Evolutionary conservation across 1,139 yeast genomes (phyloP).

Genomic region (Sporopachydermia cereana): DNA sequence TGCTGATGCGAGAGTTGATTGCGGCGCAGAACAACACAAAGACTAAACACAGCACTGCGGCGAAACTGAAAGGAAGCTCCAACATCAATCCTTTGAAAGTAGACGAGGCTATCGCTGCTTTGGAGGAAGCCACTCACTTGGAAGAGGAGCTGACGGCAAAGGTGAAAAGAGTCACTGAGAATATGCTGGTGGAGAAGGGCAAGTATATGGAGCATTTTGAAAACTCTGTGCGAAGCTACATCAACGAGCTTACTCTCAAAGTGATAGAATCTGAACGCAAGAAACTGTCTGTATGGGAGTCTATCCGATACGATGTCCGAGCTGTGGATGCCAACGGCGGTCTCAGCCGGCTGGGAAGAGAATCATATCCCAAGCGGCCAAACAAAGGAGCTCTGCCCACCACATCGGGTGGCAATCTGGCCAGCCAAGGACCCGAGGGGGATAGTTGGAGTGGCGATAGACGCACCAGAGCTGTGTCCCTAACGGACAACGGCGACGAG

Average conservation of each 20-base stretch:
- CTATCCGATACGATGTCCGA: constrained; percentile 60
- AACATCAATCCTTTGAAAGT: constrained; percentile 79
- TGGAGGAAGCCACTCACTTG: constrained; percentile 69
- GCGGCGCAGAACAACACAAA: constrained; percentile 71
- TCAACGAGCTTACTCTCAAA: constrained; percentile 53
- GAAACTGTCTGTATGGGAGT: constrained; percentile 64
- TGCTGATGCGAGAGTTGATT: constrained; percentile 76
- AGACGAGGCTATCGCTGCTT: constrained; percentile 74
- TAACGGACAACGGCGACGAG: constrained; percentile 18
- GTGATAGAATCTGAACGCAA: constrained; percentile 83
- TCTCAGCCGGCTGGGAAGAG: constrained; percentile 72
- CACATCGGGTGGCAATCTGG: constrained; percentile 8
- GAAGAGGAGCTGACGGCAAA: constrained; percentile 69
- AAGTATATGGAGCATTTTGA: constrained; percentile 49
- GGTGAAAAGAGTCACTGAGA: constrained; percentile 73
- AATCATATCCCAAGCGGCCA: constrained; percentile 34
- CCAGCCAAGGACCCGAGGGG: constrained; percentile 44
- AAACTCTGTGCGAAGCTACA: constrained; percentile 36
- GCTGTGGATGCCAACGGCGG: constrained; percentile 75
- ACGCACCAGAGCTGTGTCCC: constrained; percentile 27
- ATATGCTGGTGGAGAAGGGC: constrained; percentile 65
- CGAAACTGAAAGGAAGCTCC: constrained; percentile 60
- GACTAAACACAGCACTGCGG: constrained; percentile 60
- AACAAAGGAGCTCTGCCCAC: constrained; percentile 1
- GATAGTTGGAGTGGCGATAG: constrained; percentile 48